phyloP scores from a whole-genome alignment of 495 filamentous ascomycete species.

The Podospora fimiseda region DNA sequence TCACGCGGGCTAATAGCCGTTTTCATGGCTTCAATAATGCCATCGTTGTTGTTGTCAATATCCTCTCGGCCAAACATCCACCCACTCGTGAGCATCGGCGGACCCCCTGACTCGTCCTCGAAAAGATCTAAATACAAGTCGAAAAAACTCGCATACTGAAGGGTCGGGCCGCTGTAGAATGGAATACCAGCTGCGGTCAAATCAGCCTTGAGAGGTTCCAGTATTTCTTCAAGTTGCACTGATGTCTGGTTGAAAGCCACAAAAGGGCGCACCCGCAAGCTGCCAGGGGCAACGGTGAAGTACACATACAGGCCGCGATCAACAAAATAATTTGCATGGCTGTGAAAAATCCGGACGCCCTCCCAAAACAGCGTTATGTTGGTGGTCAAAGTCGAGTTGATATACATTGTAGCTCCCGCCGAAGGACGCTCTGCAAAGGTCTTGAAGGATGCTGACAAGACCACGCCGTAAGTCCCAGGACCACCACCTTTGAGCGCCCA shows the following conservation, averaged over 20 bases:
- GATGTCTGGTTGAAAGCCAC: conserved; percentile 14
- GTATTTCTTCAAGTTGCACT: conserved; percentile 14
- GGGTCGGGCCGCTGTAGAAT: conserved; percentile 12
- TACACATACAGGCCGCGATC: conserved; percentile 34
- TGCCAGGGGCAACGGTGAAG: conserved; percentile 16
- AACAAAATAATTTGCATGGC: conserved; percentile 25
- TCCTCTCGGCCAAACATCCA: conserved; percentile 28
- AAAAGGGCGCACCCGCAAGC: conserved; percentile 15
- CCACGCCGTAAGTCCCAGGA: conserved; percentile 35
- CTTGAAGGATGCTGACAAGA: conserved; percentile 41
- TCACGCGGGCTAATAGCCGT: conserved; percentile 16
- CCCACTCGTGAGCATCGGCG: conserved; percentile 23
- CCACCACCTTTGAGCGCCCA: conserved; percentile 50
- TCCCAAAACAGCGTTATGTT: conserved; percentile 35
- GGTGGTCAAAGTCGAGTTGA: conserved; percentile 21
- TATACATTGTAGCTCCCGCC: conserved; percentile 18
- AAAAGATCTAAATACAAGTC: conserved; percentile 31
- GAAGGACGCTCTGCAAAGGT: conserved; percentile 27
- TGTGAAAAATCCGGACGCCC: conserved; percentile 36
- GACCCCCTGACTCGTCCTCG: conserved; percentile 15
- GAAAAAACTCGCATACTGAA: conserved; percentile 22
- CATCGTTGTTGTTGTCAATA: conserved; percentile 14
- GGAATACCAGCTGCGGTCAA: neutral
- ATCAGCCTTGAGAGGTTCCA: conserved; percentile 21
- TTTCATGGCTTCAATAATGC: neutral